Percentiles rank a stretch among this genome's conserved stretches.
Conservation (phyloP, 495 filamentous ascomycete genomes). For the Neurospora sp. region DNA sequence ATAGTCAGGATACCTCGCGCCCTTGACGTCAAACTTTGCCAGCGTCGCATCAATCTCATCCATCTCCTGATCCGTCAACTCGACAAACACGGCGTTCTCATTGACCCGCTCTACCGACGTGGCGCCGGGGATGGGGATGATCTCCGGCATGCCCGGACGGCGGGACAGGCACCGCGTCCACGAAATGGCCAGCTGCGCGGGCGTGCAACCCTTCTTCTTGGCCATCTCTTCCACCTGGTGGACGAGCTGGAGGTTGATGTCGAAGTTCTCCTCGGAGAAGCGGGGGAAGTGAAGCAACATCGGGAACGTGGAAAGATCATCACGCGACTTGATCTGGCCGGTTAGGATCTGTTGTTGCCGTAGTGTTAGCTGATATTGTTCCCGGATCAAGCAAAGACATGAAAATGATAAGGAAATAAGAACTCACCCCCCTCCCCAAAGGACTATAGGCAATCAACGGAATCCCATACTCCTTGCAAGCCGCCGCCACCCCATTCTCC, state of each 20-base stretch:
- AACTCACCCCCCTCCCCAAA: conserved; percentile 46
- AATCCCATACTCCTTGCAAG: conserved; percentile 61
- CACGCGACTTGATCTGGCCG: conserved; percentile 48
- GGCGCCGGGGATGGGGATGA: conserved; percentile 80
- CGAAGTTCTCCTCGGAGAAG: conserved; percentile 61
- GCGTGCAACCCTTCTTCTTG: conserved; percentile 55
- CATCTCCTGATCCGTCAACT: conserved; percentile 39
- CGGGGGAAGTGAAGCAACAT: conserved; percentile 44
- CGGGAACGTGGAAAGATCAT: conserved; percentile 54
- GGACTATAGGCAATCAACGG: conserved; percentile 55
- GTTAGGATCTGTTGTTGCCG: conserved; percentile 32
- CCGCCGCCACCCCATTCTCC: conserved; percentile 60
- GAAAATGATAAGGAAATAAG: neutral
- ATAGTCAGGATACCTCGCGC: conserved; percentile 28
- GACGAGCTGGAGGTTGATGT: conserved; percentile 63
- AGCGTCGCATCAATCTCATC: conserved; percentile 39
- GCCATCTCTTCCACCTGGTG: conserved; percentile 57
- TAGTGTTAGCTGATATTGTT: neutral
- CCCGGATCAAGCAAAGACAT: neutral
- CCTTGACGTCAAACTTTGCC: conserved; percentile 29
- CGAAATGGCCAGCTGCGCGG: conserved; percentile 66
- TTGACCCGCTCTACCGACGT: conserved; percentile 35
- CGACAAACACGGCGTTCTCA: conserved; percentile 40
- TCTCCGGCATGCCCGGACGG: conserved; percentile 51
- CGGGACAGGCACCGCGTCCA: conserved; percentile 52